Base-by-base conservation (phyloP, 2,329 filamentous ascomycete genomes). In the Beauveria sp. region DNA sequence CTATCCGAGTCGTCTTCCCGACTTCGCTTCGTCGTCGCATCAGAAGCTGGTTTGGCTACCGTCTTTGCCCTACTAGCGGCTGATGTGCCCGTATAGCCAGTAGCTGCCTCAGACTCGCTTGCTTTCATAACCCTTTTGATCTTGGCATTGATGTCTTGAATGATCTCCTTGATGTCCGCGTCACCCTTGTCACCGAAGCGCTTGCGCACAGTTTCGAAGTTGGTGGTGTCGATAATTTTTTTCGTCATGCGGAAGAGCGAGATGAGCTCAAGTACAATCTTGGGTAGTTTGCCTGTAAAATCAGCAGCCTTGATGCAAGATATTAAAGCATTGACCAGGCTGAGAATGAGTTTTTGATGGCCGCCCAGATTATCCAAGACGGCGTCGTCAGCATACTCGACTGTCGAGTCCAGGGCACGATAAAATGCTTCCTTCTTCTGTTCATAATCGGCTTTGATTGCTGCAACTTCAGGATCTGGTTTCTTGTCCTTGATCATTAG, bases 171-270 rank as follows among this genome's bases (percentile, higher is more conserved):
- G 53, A 84, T 82, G 57, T 87, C 83, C 0, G 82, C 79, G 67
- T 89, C 86, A 28, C 84, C 87, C 67, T 84, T 85, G 67, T 84
- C 86, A 63, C 79, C 80, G 68, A 88, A 84, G 9, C 83, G 80
- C 63, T 84, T 84, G 46, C 85, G 79, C 18, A 89, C 81, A 59
- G 82, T 84, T 61, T 84, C 81, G 61, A 91, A 82, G 67, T 89
- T 89, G 46, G 85, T 82, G 63, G 82, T 85, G 65, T 86, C 82
- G 47, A 85, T 74, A 41, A 85, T 84, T 64, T 80, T 83, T 54
- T 80, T 84, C 47, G 86, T 79, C 62, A 86, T 87, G 41, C 81
- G 84, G 62, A 85, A 84, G 60, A 80, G 75, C 5, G 84, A 80
- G 70, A 91, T 80, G 37, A 90, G 77, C 56, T 82, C 75, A 20